Evolutionary conservation across 2,329 filamentous ascomycete species (phyloP), one percentile per base, ranked within the genome.

Genomic region (Pestalotiopsis sp.): DNA sequence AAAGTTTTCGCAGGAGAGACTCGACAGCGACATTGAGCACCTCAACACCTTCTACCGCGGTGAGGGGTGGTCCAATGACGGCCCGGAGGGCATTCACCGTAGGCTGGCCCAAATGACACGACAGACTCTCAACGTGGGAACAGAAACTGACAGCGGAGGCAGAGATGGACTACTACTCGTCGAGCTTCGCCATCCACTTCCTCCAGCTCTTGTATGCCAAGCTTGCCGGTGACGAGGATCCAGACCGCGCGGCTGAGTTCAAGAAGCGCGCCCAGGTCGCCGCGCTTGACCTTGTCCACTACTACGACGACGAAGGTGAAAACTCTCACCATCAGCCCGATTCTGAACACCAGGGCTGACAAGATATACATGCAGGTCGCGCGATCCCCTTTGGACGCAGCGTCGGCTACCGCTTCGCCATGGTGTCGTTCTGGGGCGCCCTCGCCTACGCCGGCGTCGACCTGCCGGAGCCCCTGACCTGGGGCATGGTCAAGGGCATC

Each of bases 151-250:
- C n/a, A 20, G 4, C 4, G 45, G 20, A 52, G 1, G 2, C 65
- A 87, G 85, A 95, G 79, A 94, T 95, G 90, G 92, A 95, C 77
- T 95, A 95, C 76, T 95, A 95, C 79, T 94, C 91, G 0, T 92
- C 92, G 11, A 93, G 91, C 68, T 95, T 94, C 76, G 93, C 92
- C 1, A 95, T 95, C 68, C 92, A 95, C 73, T 93, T 93, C 73
- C 81, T 94, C 4, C 92, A 95, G 76, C 86, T 95, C 0, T 82
- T 95, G 0, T 95, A 95, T 72, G 88, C 91, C 39, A 93, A 92
- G 71, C 80, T 95, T 1, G 91, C 90, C 1, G 90, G 85, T 1
- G 86, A 91, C 2, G 85, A 89, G 11, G 92, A 95, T 72, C 88
- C 88, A 0, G 84, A 84, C 38, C 86, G 92, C 27, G 89, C 91